Evolutionary conservation across 1,284 basidiomycete genomes (phyloP), one percentile per base, ranked within the genome.

Genomic region (Peniophora sp.): DNA sequence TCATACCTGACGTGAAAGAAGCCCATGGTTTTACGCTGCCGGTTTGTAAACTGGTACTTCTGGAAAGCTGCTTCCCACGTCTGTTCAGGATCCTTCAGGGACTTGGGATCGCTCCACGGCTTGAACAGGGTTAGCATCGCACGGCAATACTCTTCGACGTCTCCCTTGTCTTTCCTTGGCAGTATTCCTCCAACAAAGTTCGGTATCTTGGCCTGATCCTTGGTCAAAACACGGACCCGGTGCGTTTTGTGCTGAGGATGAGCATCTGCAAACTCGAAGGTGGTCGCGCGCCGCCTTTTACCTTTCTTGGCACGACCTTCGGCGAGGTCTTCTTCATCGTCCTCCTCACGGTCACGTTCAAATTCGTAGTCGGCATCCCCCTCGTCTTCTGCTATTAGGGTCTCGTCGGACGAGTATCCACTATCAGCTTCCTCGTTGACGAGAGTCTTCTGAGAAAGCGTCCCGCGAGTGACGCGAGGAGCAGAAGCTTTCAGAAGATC

Each of bases 1-100:
- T 62, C 59, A 54, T 63, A 60, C n/a, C 45, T 47, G 2, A 62
- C 47, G 38, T 63, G 44, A 32, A 61, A 56, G 36, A 50, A 51
- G 5, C 55, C 54, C 52, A 61, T 58, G 1, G 57, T 20, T 11
- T 58, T 46, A 22, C 9, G 5, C 19, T 57, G 49, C 14, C 53
- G 17, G 17, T 36, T 12, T n/a, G 50, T 53, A 48, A 62, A 60
- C 32, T 1, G 3, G 52, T 54, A 45, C 6, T 0, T 6, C 11
- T 27, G 25, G 43, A 60, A 62, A 16, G 25, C 39, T 22, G 50
- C 45, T 47, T 55, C 46, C 61, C 59, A 60, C 2, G 24, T 47
- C n/a, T 47, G 16, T 32, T 41, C 24, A 8, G 39, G 25, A 16
- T 46, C 24, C 45, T 56, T 56, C 12, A 59, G 34, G 25, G 56